Evolutionary conservation across 176 grass and related monocot species (phyloP), one percentile per base, ranked within the genome.

Genomic region (Typha latifolia): DNA sequence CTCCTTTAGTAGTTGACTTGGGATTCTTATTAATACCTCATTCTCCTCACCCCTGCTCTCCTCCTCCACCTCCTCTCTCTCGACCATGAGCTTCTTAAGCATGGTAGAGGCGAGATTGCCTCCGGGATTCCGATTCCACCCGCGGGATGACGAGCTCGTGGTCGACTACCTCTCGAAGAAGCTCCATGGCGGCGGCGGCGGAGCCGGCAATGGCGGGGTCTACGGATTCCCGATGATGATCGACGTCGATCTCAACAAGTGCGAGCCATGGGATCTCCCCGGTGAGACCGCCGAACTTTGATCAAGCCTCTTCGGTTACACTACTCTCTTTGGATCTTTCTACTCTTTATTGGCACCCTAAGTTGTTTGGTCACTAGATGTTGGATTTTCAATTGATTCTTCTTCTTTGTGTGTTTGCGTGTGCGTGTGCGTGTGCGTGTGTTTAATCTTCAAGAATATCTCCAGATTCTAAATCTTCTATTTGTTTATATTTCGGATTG

Each of bases 241-340:
- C 31, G 87, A 96, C 77, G 85, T 96, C 63, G 92, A 96, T 34
- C 83, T 96, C 31, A 96, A 96, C 79, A 80, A 87, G 85, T 67
- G 76, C 80, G 92, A 96, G 74, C 92, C 92, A 0, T 96, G 92
- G 92, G 88, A 96, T 7, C 87, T 96, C 68, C 91, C 92, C 3
- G 92, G 92, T 96, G 76, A 83, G 80, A 47, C 74, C 43, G 37
- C 37, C 37, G 37, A 43, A 1, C 27, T 29, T 29, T 3, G 27
- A 29, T 29, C 2, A 3, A 29, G 2, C 27, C 27, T 29, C 27
- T 29, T 29, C 27, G 1, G 1, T 3, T 29, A 29, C 27, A 29
- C 1, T 29, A 29, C 27, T 29, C 27, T 29, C 27, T 29, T 29
- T 29, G 27, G 27, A 29, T 29, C 27, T 29, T 29, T 29, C 27